Percentiles rank a stretch among this genome's conserved stretches.
Evolutionary conservation across 139 green algal genomes (phyloP).

Genomic region (Zygnema circumcarinatum): DNA sequence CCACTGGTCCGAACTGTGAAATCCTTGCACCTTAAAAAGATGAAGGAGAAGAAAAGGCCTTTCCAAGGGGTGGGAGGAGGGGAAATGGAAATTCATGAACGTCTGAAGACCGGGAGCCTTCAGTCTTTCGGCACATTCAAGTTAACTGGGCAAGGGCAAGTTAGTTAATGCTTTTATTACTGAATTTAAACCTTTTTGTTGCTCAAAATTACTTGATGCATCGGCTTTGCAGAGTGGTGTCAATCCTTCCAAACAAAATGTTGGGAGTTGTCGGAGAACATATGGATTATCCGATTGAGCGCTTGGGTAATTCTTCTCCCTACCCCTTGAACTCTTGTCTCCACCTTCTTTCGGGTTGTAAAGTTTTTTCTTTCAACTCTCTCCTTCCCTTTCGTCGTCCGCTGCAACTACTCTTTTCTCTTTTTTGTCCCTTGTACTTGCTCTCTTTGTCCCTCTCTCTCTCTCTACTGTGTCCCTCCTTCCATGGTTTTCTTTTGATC

Average conservation of each 20-base stretch:
- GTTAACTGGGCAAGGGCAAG: too few relatives aligned
- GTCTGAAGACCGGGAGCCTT: too few relatives aligned
- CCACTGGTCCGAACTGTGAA: too few relatives aligned
- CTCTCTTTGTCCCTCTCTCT: slow-evolving; percentile 35
- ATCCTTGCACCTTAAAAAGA: too few relatives aligned
- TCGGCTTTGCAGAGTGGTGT: slow-evolving; percentile 57
- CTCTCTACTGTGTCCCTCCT: slow-evolving; percentile 31
- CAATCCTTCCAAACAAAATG: slow-evolving; percentile 72
- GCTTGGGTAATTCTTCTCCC: slow-evolving; percentile 22
- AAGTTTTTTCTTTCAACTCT: not conserved
- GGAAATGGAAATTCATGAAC: too few relatives aligned
- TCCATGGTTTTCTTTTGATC: not conserved
- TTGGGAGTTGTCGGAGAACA: slow-evolving; percentile 88
- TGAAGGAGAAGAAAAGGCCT: too few relatives aligned
- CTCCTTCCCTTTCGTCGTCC: not conserved
- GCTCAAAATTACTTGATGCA: too few relatives aligned
- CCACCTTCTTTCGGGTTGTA: too few relatives aligned
- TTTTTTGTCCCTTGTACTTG: not conserved
- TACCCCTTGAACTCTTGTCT: not conserved
- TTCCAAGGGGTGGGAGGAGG: too few relatives aligned
- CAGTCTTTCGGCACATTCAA: too few relatives aligned
- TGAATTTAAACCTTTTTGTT: too few relatives aligned
- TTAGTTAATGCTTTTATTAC: too few relatives aligned
- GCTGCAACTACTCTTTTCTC: not conserved
- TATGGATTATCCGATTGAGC: slow-evolving; percentile 69